Evolutionary conservation across 1,284 basidiomycete species (phyloP), one percentile per base, ranked within the genome.

Genomic region (Apiotrichum porosum): DNA sequence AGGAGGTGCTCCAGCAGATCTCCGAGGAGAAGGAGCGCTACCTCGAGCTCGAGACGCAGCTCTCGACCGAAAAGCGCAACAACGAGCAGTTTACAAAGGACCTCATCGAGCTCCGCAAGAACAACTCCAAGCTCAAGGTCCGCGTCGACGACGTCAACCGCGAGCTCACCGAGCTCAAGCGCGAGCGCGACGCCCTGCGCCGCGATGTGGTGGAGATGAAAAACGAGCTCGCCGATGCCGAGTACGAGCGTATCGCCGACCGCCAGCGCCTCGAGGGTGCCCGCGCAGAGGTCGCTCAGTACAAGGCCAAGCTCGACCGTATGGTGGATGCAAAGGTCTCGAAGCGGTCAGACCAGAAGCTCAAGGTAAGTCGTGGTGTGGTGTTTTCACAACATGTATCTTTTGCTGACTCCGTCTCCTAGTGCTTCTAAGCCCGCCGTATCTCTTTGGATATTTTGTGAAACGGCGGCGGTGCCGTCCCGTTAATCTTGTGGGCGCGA

Each of bases 281-380:
- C 13, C 62, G 61, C 39, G 57, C 61, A 15, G 66, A 68, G 44
- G 62, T 64, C 5, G 60, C 55, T 9, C 60, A 56, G 28, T 46
- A 65, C 44, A 62, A 61, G 47, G 61, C 61, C 34, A 61, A 68
- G 45, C 44, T 69, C 44, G 68, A 71, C 35, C 54, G 63, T 52
- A 61, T 62, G 34, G 58, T 68, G n/a, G 68, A 71, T 37, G 49
- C 49, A 15, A 66, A 69, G 52, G 67, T 68, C 31, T 57, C 56
- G 40, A 66, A 68, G 56, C 64, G 60, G 48, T 51, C 57, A 17
- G 56, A 57, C 37, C 53, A 58, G 43, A 60, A 63, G 50, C 57
- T 71, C 49, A 70, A 68, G 56, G 71, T 67, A 52, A 58, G 67
- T 56, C 19, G 15, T 26, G 24, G 18, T 12, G n/a, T 12, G 10